These are phyloP conservation scores for Parsonsia alboflavescens DNA, from an alignment of 257 asterid genomes.

Conservation along the genomic window DNA sequence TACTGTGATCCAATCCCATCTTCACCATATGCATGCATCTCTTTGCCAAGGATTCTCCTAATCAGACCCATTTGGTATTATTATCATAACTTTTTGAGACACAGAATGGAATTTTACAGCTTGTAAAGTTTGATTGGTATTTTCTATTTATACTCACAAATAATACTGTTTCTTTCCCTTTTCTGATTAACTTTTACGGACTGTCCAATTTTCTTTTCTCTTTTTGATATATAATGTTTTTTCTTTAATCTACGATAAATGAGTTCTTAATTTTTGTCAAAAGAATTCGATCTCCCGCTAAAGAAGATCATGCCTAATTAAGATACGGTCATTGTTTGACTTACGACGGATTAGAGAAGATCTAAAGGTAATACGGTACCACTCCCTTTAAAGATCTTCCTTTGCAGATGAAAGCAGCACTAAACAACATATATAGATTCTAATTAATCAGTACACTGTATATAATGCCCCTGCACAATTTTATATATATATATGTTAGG, in stretches of 20 bases:
- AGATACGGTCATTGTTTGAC: neutral
- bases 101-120: slow-evolving; percentile 14
- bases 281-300: neutral
- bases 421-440: too few species aligned
- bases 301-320: neutral
- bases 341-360: neutral
- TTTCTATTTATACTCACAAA: neutral
- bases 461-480: too few species aligned
- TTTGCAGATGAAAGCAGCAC: neutral
- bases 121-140: slow-evolving; percentile 16
- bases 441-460: too few species aligned
- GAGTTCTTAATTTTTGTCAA: neutral
- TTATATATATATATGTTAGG: too few species aligned
- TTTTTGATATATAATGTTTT: neutral
- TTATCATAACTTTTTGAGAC: slow-evolving; percentile 7
- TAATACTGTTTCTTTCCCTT: neutral
- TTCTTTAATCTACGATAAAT: neutral
- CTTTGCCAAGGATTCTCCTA: slow-evolving; percentile 7
- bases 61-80: neutral
- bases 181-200: neutral
- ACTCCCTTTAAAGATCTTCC: neutral
- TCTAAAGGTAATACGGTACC: neutral
- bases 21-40: neutral
- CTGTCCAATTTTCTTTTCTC: too few species aligned
- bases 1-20: neutral